Conservation (phyloP, 176 grass and related monocot genomes). For the Hordeum marinum region DNA sequence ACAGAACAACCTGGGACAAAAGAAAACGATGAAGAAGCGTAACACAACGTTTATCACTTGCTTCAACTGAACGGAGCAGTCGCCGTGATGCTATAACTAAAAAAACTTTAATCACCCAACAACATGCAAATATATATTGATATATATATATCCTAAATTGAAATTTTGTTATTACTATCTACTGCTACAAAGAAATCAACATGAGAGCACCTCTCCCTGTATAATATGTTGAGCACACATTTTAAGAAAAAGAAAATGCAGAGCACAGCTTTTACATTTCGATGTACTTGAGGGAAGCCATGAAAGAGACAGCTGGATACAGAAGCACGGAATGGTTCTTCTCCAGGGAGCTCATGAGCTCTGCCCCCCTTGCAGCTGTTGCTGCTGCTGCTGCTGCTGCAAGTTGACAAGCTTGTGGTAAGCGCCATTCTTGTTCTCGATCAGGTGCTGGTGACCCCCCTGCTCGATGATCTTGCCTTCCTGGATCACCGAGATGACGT, state of each 20-base stretch:
- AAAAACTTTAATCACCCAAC: neutral
- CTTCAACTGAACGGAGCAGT: neutral
- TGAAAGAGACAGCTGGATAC: neutral
- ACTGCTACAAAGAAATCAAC: slow-evolving; percentile 18
- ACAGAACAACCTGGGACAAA: neutral
- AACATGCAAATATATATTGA: neutral
- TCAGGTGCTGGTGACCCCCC: slow-evolving; percentile 56
- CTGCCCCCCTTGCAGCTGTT: slow-evolving; percentile 30
- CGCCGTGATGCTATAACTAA: neutral
- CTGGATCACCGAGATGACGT: slow-evolving; percentile 87
- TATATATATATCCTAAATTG: neutral
- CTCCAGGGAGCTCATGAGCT: neutral
- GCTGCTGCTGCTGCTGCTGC: slow-evolving; percentile 62
- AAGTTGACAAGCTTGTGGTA: slow-evolving; percentile 86
- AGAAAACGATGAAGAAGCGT: neutral
- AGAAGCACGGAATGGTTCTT: neutral
- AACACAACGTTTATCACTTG: neutral
- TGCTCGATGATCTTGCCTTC: slow-evolving; percentile 92
- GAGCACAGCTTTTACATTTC: neutral
- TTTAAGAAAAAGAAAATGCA: slow-evolving; percentile 17
- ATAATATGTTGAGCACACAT: slow-evolving; percentile 13
- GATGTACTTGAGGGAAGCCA: neutral
- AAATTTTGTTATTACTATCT: neutral
- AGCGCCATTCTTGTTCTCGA: slow-evolving; percentile 67
- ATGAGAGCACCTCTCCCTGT: slow-evolving; percentile 4